Base-by-base conservation (phyloP, 108 stramenopile species). In the Cyclotella cryptica region DNA sequence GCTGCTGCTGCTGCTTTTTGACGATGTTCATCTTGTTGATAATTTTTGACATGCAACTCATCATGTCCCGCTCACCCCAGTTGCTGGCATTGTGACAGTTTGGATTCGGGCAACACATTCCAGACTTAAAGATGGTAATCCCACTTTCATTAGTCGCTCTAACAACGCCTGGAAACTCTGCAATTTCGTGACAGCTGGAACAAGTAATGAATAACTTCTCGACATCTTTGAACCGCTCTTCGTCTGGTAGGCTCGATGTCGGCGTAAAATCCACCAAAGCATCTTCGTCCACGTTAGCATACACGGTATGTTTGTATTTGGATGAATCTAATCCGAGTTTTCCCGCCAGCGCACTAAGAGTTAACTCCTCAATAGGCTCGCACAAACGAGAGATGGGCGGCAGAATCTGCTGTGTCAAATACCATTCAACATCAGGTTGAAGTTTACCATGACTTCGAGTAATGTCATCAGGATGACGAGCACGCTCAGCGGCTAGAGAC, bases 371-470 rank as follows among this genome's bases (percentile, higher is more conserved):
- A 77, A 99, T 99, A 27, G 98, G 98, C 79, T 98, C 99, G 65
- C 98, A 98, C 35, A 99, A 90, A 85, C 99, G 98, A 63, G 95
- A 85, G 10, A 98, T 92, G 15, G 98, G 98, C 18, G 98, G 99
- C 18, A 98, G 87, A 72, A 99, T 98, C 85, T 99, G 99, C 78
- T 97, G 94, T 39, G 92, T 82, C 71, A 99, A 80, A 79, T 99
- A 99, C 98, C 98, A 99, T 69, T 99, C 97, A 15, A 96, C 89
- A 72, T 98, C 97, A 28, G 93, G 90, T 52, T 87, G 85, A 27
- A 96, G 83, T 52, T 71, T 84, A 12, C 97, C 97, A 17, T 71
- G 83, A 78, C 91, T 95, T 58, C 96, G 92, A 10, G 49, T 69
- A 53, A 98, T 89, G 72, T 98, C 98, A 44, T 98, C 96, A 10